phyloP scores from a whole-genome alignment of 1,139 yeast genomes.

The Suhomyces bokatorum region DNA sequence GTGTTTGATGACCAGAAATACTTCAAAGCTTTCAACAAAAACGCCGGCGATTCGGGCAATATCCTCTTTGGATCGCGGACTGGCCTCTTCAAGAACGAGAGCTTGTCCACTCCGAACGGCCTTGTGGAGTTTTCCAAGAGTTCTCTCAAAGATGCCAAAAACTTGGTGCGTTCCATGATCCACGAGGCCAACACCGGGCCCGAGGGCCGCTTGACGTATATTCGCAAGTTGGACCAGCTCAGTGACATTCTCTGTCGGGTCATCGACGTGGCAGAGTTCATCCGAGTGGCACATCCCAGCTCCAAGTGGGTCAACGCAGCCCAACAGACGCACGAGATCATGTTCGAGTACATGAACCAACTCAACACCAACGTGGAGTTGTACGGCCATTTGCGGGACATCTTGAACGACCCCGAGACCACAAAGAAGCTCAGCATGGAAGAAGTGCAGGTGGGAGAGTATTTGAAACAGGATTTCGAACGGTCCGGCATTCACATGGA shows the following conservation, averaged over 20 bases:
- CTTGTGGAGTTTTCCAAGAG: slow-evolving; percentile 63
- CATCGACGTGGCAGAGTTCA: slow-evolving; percentile 90
- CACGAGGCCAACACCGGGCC: slow-evolving; percentile 39
- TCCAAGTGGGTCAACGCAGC: slow-evolving; percentile 74
- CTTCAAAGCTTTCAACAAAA: slow-evolving; percentile 36
- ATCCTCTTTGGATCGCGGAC: slow-evolving; percentile 23
- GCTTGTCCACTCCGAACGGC: slow-evolving; percentile 69
- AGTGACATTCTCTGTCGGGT: slow-evolving; percentile 90
- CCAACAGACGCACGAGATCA: slow-evolving; percentile 80
- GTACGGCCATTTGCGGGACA: slow-evolving; percentile 57
- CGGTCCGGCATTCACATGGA: slow-evolving; percentile 89
- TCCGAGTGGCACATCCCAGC: slow-evolving; percentile 85
- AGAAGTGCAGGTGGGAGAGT: slow-evolving; percentile 79
- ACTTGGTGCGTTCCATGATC: slow-evolving; percentile 57
- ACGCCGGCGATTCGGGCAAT: slow-evolving; percentile 15
- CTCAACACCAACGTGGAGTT: slow-evolving; percentile 82
- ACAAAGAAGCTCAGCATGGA: slow-evolving; percentile 53
- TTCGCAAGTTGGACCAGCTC: slow-evolving; percentile 73
- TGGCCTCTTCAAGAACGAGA: slow-evolving; percentile 77
- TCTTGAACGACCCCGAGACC: slow-evolving; percentile 48
- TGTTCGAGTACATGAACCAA: slow-evolving; percentile 93
- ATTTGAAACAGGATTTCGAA: slow-evolving; percentile 81
- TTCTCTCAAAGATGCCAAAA: slow-evolving; percentile 64
- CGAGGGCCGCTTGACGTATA: slow-evolving; percentile 53
- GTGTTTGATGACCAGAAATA: slow-evolving; percentile 51